Evolutionary conservation across 305 asterid species (phyloP).

Genomic region (Fraxinus xanthoxyloides): DNA sequence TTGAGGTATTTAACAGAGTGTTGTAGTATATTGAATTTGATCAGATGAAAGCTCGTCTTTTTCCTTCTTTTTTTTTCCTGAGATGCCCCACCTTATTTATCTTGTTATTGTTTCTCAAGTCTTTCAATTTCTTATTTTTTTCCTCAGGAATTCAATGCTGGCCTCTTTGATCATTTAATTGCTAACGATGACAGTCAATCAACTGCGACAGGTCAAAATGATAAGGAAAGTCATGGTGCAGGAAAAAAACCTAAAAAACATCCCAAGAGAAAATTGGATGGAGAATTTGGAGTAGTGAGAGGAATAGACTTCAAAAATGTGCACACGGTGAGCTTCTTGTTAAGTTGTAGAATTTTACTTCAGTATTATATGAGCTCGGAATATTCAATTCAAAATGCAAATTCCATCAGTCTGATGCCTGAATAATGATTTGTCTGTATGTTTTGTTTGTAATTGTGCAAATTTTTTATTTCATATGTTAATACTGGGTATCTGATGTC

Average conservation of each 20-base stretch:
- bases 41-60: neutral
- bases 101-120: constrained; percentile 7
- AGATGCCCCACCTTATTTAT: neutral
- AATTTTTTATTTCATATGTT: neutral
- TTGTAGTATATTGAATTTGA: constrained; percentile 10
- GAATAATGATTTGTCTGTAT: neutral
- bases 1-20: constrained; percentile 48
- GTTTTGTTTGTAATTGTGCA: neutral
- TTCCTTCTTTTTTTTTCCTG: neutral
- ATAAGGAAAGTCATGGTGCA: constrained; percentile 40
- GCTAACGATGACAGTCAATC: constrained; percentile 70
- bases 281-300: constrained; percentile 92
- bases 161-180: constrained; percentile 85
- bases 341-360: constrained; percentile 9
- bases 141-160: constrained; percentile 82
- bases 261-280: constrained; percentile 63
- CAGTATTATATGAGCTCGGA: neutral
- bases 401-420: neutral
- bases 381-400: neutral
- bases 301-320: constrained; percentile 96
- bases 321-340: constrained; percentile 59
- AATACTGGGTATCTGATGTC: neutral
- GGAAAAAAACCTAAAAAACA: constrained; percentile 49
- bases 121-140: neutral
- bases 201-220: constrained; percentile 40